phyloP scores from a whole-genome alignment of 139 green algal species.

The Haematococcus lacustris region DNA sequence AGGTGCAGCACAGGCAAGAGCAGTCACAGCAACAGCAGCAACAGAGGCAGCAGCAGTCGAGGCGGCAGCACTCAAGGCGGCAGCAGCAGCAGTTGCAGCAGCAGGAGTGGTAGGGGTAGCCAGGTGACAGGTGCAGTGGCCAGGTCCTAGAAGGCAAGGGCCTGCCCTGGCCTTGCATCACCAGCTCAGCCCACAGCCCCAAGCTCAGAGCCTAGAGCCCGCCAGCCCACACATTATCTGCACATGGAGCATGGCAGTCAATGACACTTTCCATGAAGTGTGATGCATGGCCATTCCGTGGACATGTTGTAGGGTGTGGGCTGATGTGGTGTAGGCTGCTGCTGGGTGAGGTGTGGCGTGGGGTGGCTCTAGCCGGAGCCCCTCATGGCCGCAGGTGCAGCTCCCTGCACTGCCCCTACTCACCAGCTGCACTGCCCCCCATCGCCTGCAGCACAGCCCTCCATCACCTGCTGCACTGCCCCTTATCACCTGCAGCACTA shows the following conservation, averaged over 20 bases:
- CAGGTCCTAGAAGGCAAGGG: neutral
- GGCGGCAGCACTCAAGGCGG: no score
- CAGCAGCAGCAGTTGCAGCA: no score
- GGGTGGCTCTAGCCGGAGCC: neutral
- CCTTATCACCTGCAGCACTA: slow-evolving; percentile 51
- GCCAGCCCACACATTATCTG: no score
- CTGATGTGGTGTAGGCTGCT: neutral
- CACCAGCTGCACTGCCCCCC: neutral
- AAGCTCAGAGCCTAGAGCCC: no score
- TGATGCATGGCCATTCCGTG: no score
- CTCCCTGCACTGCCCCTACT: neutral
- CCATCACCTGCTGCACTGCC: neutral
- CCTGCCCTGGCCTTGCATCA: no score
- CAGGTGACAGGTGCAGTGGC: neutral
- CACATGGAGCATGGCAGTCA: no score
- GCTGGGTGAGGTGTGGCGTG: neutral
- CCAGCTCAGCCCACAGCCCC: no score
- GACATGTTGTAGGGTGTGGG: neutral
- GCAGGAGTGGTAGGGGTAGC: no score
- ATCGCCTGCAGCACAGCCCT: neutral
- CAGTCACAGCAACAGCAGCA: no score
- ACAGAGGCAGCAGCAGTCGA: no score
- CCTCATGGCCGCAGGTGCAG: neutral
- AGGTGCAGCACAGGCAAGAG: neutral
- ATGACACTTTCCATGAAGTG: no score